Evolutionary conservation across 768 basidiomycete genomes (phyloP).

Genomic region (Pisolithus sp.): DNA sequence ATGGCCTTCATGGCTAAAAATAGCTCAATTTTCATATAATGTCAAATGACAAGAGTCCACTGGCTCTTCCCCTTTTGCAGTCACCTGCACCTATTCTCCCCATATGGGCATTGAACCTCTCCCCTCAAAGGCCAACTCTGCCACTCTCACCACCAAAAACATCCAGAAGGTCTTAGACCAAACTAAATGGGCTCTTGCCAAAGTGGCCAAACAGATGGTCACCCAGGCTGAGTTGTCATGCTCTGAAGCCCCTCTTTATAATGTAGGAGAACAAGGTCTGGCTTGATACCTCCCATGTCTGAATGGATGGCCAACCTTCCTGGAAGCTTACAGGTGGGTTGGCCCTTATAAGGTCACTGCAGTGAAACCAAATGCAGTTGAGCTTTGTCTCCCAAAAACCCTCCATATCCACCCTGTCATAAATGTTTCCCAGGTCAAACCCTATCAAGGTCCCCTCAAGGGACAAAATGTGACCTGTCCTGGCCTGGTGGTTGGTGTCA

Average conservation of each 20-base stretch:
- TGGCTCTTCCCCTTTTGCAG: too few relatives aligned
- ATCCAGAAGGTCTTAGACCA: too few relatives aligned
- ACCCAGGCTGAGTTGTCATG: too few relatives aligned
- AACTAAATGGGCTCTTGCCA: too few relatives aligned
- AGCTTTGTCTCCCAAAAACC: not conserved
- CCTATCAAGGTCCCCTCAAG: not conserved
- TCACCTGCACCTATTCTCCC: too few relatives aligned
- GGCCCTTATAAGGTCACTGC: conserved; percentile 18
- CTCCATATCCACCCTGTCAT: not conserved
- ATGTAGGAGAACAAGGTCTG: conserved; percentile 20
- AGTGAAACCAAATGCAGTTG: conserved; percentile 6
- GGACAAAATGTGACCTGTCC: not conserved
- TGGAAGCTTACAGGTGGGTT: conserved; percentile 18
- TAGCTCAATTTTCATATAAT: too few relatives aligned
- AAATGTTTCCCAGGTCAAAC: not conserved
- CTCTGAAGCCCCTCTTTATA: conserved; percentile 1
- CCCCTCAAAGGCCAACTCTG: too few relatives aligned
- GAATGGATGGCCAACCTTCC: conserved; percentile 5
- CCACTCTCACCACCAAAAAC: too few relatives aligned
- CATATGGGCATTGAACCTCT: too few relatives aligned
- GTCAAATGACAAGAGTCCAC: too few relatives aligned
- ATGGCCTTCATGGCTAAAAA: too few relatives aligned
- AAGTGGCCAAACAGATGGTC: too few relatives aligned
- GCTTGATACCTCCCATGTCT: conserved; percentile 16
- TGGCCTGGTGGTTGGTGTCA: not conserved